Evolutionary conservation across 2,329 filamentous ascomycete species (phyloP).

Genomic region (Aspergillus clavatus): DNA sequence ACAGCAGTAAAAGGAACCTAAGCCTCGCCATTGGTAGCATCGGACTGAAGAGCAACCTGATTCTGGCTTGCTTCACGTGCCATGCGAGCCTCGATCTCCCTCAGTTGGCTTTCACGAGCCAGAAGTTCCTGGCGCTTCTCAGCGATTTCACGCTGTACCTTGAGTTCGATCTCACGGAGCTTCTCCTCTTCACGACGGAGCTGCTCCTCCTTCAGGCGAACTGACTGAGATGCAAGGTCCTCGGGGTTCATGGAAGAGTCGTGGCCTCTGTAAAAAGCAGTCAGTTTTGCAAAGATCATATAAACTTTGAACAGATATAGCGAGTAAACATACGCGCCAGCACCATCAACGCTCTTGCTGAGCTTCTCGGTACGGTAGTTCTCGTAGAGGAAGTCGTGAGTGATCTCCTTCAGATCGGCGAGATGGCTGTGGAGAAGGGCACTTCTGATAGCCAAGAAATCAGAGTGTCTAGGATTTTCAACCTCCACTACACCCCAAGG

Average conservation of each 20-base stretch:
- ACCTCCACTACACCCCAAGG: constrained; percentile 99
- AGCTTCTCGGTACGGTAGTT: constrained; percentile 99
- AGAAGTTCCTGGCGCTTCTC: constrained; percentile 98
- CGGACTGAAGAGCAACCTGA: constrained; percentile 21
- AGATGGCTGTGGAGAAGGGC: constrained; percentile 96
- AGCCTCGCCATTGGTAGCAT: constrained; percentile 34
- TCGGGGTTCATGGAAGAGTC: constrained; percentile 96
- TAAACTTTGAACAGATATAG: not conserved
- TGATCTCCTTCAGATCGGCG: constrained; percentile 98
- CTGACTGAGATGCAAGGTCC: constrained; percentile 92
- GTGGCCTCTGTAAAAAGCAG: constrained; percentile 31
- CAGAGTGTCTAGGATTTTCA: constrained; percentile 97
- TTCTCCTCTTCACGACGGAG: constrained; percentile 99
- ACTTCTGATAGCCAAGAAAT: constrained; percentile 95
- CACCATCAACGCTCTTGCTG: constrained; percentile 95
- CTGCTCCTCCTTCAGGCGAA: constrained; percentile 99
- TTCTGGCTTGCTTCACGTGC: constrained; percentile 67
- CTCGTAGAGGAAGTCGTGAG: constrained; percentile 98
- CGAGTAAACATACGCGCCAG: constrained; percentile 67
- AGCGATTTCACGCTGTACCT: constrained; percentile 99
- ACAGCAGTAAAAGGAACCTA: constrained; percentile 30
- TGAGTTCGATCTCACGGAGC: constrained; percentile 97
- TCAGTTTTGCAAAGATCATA: constrained; percentile 12
- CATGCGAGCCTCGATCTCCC: constrained; percentile 98
- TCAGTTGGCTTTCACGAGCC: constrained; percentile 95